Base-by-base conservation (phyloP, 2,329 filamentous ascomycete species). In the Monilinia fructigena region DNA sequence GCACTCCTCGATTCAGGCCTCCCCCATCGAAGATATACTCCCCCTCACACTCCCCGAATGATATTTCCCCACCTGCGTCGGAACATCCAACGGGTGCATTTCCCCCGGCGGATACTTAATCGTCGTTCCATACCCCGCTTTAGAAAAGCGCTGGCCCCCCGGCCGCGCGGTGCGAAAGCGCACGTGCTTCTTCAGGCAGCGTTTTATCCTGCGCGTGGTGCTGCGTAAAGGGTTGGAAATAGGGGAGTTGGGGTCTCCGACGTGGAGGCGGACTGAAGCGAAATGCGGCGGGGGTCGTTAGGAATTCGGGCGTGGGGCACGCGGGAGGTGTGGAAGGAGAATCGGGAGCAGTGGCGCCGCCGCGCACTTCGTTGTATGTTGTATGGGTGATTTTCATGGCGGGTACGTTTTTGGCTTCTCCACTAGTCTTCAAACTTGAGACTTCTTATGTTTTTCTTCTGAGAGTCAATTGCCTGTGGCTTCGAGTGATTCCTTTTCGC, bases 311-410 rank as follows among this genome's bases (percentile, higher is more conserved):
- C 2, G 20, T 35, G 28, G n/a, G 31, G n/a, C 10, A 8, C 23
- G 4, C 4, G 18, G 31, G 56, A 18, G 45, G n/a, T 6, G 31
- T 23, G 28, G 56, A 14, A 6, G 20, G 28, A n/a, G 42, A 2
- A 26, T 52, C 12, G 20, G 31, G 31, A 8, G 28, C 38, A 10
- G 58, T 5, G 6, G 14, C 45, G 10, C 58, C 28, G 20, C 28
- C 58, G 4, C 58, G 58, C 4, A 60, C 58, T 18, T 50, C 58
- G 28, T 60, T 50, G 12, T 60, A 60, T 7, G 58, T 60, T 60
- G 45, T 60, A 18, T 60, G 58, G n/a, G 45, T 60, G 4, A 60
- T 60, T n/a, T 60, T 50, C 58, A 60, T 60, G n/a, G 16, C 38
- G 4, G 7, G 1, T n/a, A n/a, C 8, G 20, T 38, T 2, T 38